Evolutionary conservation across 2,329 filamentous ascomycete species (phyloP).

Genomic region (Hymenoscyphus fraxineus): DNA sequence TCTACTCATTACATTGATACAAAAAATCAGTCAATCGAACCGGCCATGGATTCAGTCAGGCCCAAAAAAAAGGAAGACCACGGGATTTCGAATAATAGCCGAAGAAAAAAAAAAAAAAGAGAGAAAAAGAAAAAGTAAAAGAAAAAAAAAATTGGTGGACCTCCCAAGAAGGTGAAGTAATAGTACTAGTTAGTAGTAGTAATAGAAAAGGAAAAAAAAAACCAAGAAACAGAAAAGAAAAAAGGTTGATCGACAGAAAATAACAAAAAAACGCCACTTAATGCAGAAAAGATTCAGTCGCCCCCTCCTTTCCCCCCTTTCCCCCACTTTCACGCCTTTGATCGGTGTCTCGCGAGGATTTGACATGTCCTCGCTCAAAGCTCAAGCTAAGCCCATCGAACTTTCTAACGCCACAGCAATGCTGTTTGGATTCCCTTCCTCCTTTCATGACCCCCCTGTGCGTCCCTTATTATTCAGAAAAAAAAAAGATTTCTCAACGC

Average conservation of each 20-base stretch:
- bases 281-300: neutral
- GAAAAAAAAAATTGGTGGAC: neutral
- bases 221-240: neutral
- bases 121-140: neutral
- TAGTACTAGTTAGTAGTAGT: no score
- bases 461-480: conserved; percentile 11
- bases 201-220: no score
- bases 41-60: neutral
- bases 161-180: no score
- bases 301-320: neutral
- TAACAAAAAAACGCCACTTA: neutral
- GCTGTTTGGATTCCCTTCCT: conserved; percentile 7
- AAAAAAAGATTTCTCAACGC: conserved; percentile 2
- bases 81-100: neutral
- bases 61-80: no score
- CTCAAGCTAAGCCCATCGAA: neutral
- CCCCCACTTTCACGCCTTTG: neutral
- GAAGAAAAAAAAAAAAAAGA: neutral
- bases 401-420: conserved; percentile 10
- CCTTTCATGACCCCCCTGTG: conserved; percentile 8
- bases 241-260: neutral
- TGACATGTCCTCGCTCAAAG: neutral
- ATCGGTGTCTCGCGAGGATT: neutral
- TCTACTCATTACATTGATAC: conserved; percentile 4
- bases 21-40: neutral